phyloP scores from a whole-genome alignment of 495 filamentous ascomycete genomes.

The Penicillium arizonense region DNA sequence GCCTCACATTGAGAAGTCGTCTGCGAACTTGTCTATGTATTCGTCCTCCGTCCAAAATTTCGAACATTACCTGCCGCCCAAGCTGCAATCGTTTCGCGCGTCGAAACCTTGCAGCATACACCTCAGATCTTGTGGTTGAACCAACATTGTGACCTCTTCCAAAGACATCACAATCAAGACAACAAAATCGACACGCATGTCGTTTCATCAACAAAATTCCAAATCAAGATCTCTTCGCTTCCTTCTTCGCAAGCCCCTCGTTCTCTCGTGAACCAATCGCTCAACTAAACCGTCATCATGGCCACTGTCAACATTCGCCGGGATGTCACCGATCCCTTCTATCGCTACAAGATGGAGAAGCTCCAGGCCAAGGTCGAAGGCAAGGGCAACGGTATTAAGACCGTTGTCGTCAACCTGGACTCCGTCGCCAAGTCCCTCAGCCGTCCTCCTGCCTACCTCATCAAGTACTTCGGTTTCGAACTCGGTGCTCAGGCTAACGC shows the following conservation, averaged over 20 bases:
- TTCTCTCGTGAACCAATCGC: constrained; percentile 20
- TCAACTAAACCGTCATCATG: constrained; percentile 60
- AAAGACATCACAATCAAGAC: constrained; percentile 33
- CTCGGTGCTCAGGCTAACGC: constrained; percentile 97
- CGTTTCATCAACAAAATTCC: constrained; percentile 45
- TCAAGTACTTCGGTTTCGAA: constrained; percentile 99
- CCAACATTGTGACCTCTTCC: constrained; percentile 24
- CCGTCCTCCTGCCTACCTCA: constrained; percentile 89
- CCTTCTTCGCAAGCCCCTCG: constrained; percentile 22
- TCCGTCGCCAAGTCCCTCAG: constrained; percentile 90
- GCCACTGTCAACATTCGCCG: constrained; percentile 96
- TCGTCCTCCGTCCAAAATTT: constrained; percentile 71
- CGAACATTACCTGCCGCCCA: constrained; percentile 82
- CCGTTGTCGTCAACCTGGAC: constrained; percentile 93
- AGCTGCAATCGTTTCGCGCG: constrained; percentile 92
- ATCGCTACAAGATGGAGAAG: constrained; percentile 99
- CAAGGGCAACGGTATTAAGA: constrained; percentile 97
- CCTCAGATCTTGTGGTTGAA: constrained; percentile 85
- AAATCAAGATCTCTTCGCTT: constrained; percentile 41
- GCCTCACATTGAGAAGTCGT: constrained; percentile 27
- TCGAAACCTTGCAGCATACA: constrained; percentile 84
- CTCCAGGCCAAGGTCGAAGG: constrained; percentile 99
- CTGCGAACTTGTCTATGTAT: constrained; percentile 72
- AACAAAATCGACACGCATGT: constrained; percentile 55
- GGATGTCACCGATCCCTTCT: constrained; percentile 98